A percentile compares a stretch with the other conserved stretches of the same genome.
phyloP scores from a whole-genome alignment of 345 rosid genomes.

The Firmiana major region DNA sequence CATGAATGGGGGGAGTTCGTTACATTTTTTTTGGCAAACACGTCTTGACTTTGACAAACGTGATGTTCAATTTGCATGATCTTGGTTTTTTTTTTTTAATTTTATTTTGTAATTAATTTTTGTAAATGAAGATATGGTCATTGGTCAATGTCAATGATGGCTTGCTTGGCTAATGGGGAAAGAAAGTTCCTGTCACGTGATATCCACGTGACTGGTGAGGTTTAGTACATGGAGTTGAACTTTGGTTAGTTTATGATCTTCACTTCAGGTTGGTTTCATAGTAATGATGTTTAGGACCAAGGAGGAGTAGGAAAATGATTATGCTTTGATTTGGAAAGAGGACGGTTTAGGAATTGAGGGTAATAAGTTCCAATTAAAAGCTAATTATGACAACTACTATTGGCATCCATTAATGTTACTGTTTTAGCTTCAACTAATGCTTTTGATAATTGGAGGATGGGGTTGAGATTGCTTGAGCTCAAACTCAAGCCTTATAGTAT shows the following conservation, averaged over 20 bases:
- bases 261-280: not conserved
- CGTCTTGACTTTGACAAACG: conserved; percentile 24
- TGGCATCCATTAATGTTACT: not conserved
- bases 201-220: conserved; percentile 3
- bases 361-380: not conserved
- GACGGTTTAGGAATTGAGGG: not conserved
- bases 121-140: not conserved
- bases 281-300: not conserved
- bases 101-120: not conserved
- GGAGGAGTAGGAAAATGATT: too few relatives aligned
- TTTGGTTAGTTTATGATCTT: not conserved
- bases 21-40: conserved; percentile 12
- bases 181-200: conserved; percentile 7
- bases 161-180: conserved; percentile 7
- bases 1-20: conserved; percentile 7
- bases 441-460: too few relatives aligned
- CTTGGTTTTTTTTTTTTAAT: not conserved
- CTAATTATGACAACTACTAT: not conserved
- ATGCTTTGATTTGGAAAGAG: conserved; percentile 1
- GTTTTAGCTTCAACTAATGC: not conserved
- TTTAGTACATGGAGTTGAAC: not conserved
- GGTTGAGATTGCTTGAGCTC: too few relatives aligned
- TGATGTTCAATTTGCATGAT: conserved; percentile 11
- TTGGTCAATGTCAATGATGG: conserved; percentile 10
- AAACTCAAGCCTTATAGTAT: too few relatives aligned